Percentiles rank a stretch among this genome's conserved stretches.
Conservation (phyloP, 2,329 filamentous ascomycete species). For the Domatiomyces catenatus region DNA sequence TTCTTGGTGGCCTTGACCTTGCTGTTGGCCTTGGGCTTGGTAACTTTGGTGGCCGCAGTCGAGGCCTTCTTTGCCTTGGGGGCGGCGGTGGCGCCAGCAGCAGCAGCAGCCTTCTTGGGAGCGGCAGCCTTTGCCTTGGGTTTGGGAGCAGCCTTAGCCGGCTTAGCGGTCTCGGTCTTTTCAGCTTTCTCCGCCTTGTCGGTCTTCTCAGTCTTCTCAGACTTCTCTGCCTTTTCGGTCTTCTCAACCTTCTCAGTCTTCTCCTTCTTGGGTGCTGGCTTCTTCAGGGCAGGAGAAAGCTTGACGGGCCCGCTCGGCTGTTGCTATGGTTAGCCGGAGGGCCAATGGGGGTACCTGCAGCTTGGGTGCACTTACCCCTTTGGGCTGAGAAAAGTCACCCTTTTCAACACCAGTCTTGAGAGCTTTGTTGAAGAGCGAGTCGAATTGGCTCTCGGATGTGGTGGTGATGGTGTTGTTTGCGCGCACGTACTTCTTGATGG, state of each 20-base stretch:
- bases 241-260: constrained; percentile 30
- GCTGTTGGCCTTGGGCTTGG: constrained; percentile 39
- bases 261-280: constrained; percentile 48
- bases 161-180: constrained; percentile 16
- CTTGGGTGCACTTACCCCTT: constrained; percentile 46
- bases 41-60: constrained; percentile 36
- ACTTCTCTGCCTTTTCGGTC: constrained; percentile 12
- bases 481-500: constrained; percentile 60
- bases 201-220: constrained; percentile 16
- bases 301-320: constrained; percentile 55
- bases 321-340: neutral
- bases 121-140: constrained; percentile 22
- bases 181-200: constrained; percentile 10
- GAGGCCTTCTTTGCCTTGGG: constrained; percentile 36
- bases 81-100: constrained; percentile 32
- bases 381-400: constrained; percentile 75
- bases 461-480: constrained; percentile 56
- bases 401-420: constrained; percentile 70
- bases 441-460: constrained; percentile 43
- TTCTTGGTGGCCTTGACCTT: constrained; percentile 18
- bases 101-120: constrained; percentile 24
- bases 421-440: constrained; percentile 72
- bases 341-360: neutral
- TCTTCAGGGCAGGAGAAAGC: constrained; percentile 36
- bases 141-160: constrained; percentile 16